Conservation (phyloP, 768 basidiomycete species). For the Leucosporidium yakuticum region DNA sequence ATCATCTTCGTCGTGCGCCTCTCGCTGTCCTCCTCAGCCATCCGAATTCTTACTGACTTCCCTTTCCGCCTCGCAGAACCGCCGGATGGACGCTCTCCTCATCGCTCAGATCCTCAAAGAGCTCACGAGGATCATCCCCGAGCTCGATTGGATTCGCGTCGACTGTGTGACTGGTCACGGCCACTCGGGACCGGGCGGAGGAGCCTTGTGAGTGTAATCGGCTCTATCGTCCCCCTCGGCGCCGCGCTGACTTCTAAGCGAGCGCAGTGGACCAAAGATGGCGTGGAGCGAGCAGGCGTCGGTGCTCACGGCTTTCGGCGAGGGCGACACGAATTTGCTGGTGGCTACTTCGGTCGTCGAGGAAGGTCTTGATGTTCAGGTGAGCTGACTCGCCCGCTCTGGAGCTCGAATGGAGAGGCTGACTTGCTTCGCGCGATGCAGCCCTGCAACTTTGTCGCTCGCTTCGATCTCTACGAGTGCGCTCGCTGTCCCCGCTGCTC, state of each 20-base stretch:
- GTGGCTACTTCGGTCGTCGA: constrained; percentile 17
- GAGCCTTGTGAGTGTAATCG: not conserved
- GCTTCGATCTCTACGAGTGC: constrained; percentile 8
- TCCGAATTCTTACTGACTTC: not conserved
- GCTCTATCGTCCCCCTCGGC: not conserved
- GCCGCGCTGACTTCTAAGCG: not conserved
- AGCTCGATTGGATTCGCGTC: constrained; percentile 10
- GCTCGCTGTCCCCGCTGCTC: too few species aligned
- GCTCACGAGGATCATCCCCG: not conserved
- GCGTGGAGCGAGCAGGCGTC: constrained; percentile 9
- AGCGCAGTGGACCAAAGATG: constrained; percentile 11
- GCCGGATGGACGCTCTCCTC: constrained; percentile 9
- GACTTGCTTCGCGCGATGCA: not conserved
- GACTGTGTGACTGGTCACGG: constrained; percentile 21
- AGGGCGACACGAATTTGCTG: constrained; percentile 8
- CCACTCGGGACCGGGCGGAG: not conserved
- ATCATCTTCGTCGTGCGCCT: constrained; percentile 15
- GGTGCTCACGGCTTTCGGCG: constrained; percentile 4
- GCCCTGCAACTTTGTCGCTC: constrained; percentile 16
- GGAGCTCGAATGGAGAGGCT: not conserved
- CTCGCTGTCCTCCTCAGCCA: not conserved
- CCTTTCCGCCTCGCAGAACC: not conserved
- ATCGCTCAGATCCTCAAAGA: constrained; percentile 6
- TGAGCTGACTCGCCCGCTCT: not conserved
- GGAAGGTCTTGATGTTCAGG: constrained; percentile 20